These are phyloP conservation scores for Diaporthe humulicola DNA, from an alignment of 2,329 filamentous ascomycete genomes.

Conservation along the genomic window DNA sequence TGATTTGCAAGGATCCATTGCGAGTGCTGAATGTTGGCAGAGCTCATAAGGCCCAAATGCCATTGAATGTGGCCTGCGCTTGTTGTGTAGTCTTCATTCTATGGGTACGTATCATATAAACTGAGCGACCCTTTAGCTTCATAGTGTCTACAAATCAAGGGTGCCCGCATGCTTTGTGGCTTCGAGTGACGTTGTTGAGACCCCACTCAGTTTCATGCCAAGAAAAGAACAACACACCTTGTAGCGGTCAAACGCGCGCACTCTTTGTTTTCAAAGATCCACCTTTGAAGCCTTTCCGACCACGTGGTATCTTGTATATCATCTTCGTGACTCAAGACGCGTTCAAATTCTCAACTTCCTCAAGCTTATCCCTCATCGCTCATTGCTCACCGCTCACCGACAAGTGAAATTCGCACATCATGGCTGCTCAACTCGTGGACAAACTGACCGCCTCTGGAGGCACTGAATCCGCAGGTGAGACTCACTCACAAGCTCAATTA, in stretches of 20 bases:
- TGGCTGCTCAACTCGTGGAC: constrained; percentile 51
- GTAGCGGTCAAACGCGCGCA: constrained; percentile 21
- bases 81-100: background rate
- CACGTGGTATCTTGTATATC: constrained; percentile 31
- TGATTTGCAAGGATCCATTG: background rate
- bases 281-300: constrained; percentile 24
- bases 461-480: constrained; percentile 52
- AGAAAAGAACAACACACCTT: constrained; percentile 30
- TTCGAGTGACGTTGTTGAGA: constrained; percentile 30
- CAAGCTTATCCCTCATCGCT: background rate
- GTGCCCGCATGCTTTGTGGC: background rate
- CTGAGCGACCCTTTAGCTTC: background rate
- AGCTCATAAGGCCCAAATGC: background rate
- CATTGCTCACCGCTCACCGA: background rate
- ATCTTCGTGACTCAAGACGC: constrained; percentile 22
- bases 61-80: background rate
- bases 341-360: background rate
- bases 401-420: constrained; percentile 35
- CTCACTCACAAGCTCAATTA: background rate
- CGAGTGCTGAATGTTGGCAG: background rate
- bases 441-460: constrained; percentile 54
- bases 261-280: constrained; percentile 21
- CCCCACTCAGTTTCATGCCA: constrained; percentile 21
- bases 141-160: background rate
- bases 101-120: background rate